Conservation (phyloP, 306 rosid genomes). For the Astragalus glycyphyllos region DNA sequence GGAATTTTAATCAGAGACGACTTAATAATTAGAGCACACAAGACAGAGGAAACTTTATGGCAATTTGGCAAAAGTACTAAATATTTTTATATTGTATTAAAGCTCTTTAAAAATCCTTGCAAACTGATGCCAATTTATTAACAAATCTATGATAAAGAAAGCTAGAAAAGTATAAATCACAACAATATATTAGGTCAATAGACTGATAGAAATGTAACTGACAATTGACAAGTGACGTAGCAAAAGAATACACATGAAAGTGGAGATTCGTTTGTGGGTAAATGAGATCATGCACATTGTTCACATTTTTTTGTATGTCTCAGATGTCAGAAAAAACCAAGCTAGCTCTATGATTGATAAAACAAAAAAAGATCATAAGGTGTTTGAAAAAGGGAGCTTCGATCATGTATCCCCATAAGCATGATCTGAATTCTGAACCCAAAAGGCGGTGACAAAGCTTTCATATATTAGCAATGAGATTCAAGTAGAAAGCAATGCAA, state of each 20-base stretch:
- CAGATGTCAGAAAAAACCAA: conserved; percentile 22
- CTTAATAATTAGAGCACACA: conserved; percentile 9
- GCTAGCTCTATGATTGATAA: conserved; percentile 21
- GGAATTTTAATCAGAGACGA: conserved; percentile 37
- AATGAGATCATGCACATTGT: neutral
- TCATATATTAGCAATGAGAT: neutral
- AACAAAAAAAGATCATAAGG: conserved; percentile 30
- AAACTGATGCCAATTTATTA: conserved; percentile 25
- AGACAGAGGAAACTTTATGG: conserved; percentile 1
- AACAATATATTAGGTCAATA: conserved; percentile 10
- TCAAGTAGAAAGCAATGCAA: conserved; percentile 5
- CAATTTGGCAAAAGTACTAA: neutral
- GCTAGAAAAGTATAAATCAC: conserved; percentile 10
- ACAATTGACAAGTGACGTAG: conserved; percentile 1
- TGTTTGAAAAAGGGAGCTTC: conserved; percentile 16
- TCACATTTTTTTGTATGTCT: neutral
- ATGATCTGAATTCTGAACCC: conserved; percentile 10
- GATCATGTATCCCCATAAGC: conserved; percentile 3
- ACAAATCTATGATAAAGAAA: conserved; percentile 6
- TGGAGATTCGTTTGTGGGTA: conserved; percentile 6
- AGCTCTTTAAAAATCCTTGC: conserved; percentile 12
- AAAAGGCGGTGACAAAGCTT: conserved; percentile 13
- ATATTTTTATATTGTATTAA: conserved; percentile 18
- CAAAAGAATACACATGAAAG: conserved; percentile 15
- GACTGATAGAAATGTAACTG: conserved; percentile 23